Evolutionary conservation across 805 yeast species (phyloP).

Genomic region (Kockiozyma suomiensis): DNA sequence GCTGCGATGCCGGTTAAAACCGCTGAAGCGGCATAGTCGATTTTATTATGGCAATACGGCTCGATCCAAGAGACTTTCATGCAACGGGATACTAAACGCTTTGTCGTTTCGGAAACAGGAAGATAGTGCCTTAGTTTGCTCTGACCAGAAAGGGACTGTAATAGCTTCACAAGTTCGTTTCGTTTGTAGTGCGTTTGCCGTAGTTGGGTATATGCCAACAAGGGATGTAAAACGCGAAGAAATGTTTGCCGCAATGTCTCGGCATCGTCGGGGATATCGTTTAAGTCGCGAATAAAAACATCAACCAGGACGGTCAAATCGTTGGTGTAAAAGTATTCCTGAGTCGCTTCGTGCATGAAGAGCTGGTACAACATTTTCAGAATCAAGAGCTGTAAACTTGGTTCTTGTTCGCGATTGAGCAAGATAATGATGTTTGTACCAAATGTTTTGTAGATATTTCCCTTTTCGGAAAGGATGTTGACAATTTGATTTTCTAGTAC

Average conservation of each 20-base stretch:
- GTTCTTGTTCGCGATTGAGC: constrained; percentile 70
- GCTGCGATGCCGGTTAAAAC: constrained; percentile 6
- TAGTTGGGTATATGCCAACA: constrained; percentile 67
- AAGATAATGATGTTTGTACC: constrained; percentile 71
- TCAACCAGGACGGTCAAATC: constrained; percentile 84
- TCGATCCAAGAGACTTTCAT: constrained; percentile 29
- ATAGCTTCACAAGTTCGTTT: constrained; percentile 54
- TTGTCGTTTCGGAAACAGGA: constrained; percentile 30
- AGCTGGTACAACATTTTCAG: constrained; percentile 75
- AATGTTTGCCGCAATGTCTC: constrained; percentile 67
- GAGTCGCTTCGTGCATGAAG: constrained; percentile 65
- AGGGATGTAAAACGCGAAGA: constrained; percentile 71
- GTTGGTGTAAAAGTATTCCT: constrained; percentile 74
- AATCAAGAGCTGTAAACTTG: constrained; percentile 72
- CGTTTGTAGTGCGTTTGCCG: constrained; percentile 59
- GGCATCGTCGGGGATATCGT: constrained; percentile 61
- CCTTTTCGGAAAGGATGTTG: constrained; percentile 52
- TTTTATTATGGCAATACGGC: constrained; percentile 1
- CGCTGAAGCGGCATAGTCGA: constrained; percentile 6
- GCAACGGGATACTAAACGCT: constrained; percentile 28
- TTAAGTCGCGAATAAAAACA: constrained; percentile 77
- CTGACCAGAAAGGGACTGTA: constrained; percentile 49
- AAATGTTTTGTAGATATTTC: constrained; percentile 53
- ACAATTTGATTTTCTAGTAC: constrained; percentile 54
- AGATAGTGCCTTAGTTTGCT: constrained; percentile 16